These are phyloP conservation scores for Citrullus colocynthis DNA, from an alignment of 306 rosid species.

Conservation along the genomic window DNA sequence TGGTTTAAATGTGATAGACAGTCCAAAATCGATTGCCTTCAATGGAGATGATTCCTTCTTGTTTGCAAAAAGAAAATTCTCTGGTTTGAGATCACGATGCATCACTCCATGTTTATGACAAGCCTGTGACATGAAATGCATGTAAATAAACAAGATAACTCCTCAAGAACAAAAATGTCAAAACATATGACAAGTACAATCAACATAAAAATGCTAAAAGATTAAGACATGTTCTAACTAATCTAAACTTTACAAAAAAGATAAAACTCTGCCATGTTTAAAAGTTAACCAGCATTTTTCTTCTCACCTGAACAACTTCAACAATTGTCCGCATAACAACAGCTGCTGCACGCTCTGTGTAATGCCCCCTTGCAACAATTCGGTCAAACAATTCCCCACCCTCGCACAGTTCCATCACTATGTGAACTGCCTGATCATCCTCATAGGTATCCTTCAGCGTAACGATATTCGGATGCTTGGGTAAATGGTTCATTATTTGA, in stretches of 20 bases:
- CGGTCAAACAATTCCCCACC: conserved; percentile 53
- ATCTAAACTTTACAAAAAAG: not conserved
- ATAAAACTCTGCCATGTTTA: not conserved
- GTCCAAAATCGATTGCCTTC: conserved; percentile 51
- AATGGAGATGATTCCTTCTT: conserved; percentile 48
- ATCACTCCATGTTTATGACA: conserved; percentile 51
- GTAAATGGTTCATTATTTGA: conserved; percentile 41
- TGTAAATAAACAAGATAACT: not conserved
- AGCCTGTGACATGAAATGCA: conserved; percentile 20
- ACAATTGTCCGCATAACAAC: conserved; percentile 40
- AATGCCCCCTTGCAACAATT: conserved; percentile 54
- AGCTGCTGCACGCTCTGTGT: conserved; percentile 52
- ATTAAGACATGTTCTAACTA: not conserved
- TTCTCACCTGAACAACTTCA: conserved; percentile 41
- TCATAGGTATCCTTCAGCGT: conserved; percentile 38
- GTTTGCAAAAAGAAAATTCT: conserved; percentile 41
- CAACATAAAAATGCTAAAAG: not conserved
- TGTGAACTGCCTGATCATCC: conserved; percentile 42
- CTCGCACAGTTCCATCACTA: conserved; percentile 49
- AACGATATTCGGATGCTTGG: conserved; percentile 30
- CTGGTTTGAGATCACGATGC: conserved; percentile 62
- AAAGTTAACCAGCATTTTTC: not conserved
- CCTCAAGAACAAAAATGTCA: not conserved
- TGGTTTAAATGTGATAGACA: conserved; percentile 40
- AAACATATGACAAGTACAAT: not conserved